Conservation (phyloP, 2,329 filamentous ascomycete genomes). For the Emericellopsis atlantica region DNA sequence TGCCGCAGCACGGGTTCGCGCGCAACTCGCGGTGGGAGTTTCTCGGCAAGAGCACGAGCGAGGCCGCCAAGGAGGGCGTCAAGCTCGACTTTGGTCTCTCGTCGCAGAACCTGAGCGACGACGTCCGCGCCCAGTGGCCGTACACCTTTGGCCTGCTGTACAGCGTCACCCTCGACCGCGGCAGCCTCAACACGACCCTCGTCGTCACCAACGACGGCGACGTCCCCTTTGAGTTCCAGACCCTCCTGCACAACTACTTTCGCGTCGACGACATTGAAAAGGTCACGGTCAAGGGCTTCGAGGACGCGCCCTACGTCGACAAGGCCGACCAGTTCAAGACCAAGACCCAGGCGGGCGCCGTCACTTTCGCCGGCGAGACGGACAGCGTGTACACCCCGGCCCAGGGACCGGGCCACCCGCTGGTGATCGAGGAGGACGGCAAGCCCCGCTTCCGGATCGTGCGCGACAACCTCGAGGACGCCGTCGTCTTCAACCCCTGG, state of each 20-base stretch:
- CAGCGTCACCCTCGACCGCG: constrained; percentile 71
- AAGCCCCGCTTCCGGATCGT: constrained; percentile 58
- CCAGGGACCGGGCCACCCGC: constrained; percentile 42
- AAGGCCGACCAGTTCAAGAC: constrained; percentile 59
- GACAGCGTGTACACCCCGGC: constrained; percentile 78
- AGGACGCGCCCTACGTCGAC: constrained; percentile 66
- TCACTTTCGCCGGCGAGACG: constrained; percentile 66
- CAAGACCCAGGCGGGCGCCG: constrained; percentile 49
- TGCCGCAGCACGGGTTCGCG: constrained; percentile 92
- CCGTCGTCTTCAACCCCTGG: constrained; percentile 98
- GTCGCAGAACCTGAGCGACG: constrained; percentile 54
- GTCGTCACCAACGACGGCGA: constrained; percentile 82
- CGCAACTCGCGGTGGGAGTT: constrained; percentile 88
- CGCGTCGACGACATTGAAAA: constrained; percentile 66
- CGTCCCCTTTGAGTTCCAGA: constrained; percentile 79
- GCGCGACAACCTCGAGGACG: constrained; percentile 74
- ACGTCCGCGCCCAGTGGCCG: constrained; percentile 64
- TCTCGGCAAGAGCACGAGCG: constrained; percentile 62
- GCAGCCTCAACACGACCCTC: constrained; percentile 66
- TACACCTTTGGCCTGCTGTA: constrained; percentile 85
- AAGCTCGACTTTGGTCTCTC: constrained; percentile 95
- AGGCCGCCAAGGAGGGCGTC: constrained; percentile 46
- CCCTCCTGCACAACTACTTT: constrained; percentile 85
- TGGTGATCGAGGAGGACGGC: constrained; percentile 50
- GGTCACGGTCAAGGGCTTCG: constrained; percentile 62